Evolutionary conservation across 495 filamentous ascomycete species (phyloP).

Genomic region (Tuber borchii): DNA sequence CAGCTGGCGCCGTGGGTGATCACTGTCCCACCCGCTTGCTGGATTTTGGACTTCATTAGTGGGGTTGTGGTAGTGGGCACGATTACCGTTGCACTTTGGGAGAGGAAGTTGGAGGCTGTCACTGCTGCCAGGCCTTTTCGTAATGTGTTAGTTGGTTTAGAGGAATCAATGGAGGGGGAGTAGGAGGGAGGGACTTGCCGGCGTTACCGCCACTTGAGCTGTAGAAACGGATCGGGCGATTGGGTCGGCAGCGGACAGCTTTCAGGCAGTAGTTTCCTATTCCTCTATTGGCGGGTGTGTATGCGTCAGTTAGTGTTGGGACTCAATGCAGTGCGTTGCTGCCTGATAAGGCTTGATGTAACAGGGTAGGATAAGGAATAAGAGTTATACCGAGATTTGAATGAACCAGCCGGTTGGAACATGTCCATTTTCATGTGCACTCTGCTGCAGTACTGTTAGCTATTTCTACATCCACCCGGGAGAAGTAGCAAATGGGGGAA

Average conservation of each 20-base stretch:
- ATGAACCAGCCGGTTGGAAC: slow-evolving; percentile 85
- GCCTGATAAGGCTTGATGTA: neutral
- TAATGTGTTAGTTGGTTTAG: neutral
- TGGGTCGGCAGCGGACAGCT: slow-evolving; percentile 46
- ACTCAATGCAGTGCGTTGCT: neutral
- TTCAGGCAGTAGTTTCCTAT: slow-evolving; percentile 72
- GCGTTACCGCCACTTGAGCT: slow-evolving; percentile 85
- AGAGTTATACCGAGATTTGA: slow-evolving; percentile 73
- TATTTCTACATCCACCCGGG: neutral
- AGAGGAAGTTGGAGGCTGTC: slow-evolving; percentile 63
- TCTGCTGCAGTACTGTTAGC: slow-evolving; percentile 46
- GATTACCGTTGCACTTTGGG: slow-evolving; percentile 72
- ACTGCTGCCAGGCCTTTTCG: slow-evolving; percentile 66
- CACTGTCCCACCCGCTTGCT: slow-evolving; percentile 61
- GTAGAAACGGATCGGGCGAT: slow-evolving; percentile 65
- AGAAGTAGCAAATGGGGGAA: neutral
- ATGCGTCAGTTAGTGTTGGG: neutral
- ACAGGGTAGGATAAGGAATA: slow-evolving; percentile 1
- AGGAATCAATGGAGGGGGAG: neutral
- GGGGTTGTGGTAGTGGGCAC: slow-evolving; percentile 62
- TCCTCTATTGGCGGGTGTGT: slow-evolving; percentile 48
- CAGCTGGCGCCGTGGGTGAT: slow-evolving; percentile 66
- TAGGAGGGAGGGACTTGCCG: slow-evolving; percentile 38
- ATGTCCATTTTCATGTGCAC: slow-evolving; percentile 92
- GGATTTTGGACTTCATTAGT: slow-evolving; percentile 68